Base-by-base conservation (phyloP, 306 rosid genomes). In the Luffa aegyptiaca region DNA sequence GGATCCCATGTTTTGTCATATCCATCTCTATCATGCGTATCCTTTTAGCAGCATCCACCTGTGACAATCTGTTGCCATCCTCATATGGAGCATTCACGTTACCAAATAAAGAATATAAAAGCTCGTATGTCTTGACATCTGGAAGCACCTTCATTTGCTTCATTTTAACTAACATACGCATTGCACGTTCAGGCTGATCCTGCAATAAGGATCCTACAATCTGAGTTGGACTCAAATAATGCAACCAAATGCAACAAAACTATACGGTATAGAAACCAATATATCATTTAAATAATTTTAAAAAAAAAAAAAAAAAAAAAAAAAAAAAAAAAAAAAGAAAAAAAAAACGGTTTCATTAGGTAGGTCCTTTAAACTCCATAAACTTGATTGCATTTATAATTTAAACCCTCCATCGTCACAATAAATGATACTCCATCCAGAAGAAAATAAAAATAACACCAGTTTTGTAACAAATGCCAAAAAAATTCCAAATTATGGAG, bases 181-280 rank as follows among this genome's bases (percentile, higher is more conserved):
- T 73, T 3, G 93, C 97, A 12, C 87, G 90, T 82, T 94, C 98
- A 69, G 94, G 97, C 83, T 85, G 88, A 84, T 90, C 91, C 96
- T 92, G 89, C 85, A 84, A 72, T 81, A 81, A 84, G 46, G 58
- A 80, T 52, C 48, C 82, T 65, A 78, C 20, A 79, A 76, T 33
- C 65, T 18, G 5, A 35, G 65, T 35, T 58, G 12, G 35, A 55
- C 79, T 53, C 56, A 8, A 49, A 45, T 77, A 5, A 9, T 72
- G 17, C 53, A 42, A 69, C 26, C 52, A 41, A 44, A 17, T 72
- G 42, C 57, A 16, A 37, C 11, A 39, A 48, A 17, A 65, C 26
- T n/a, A 63, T 33, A 31, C 14, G 44, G 10, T 44, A 21, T 2
- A 70, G 37, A 70, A 70, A 70, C 56, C 1, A 70, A 70, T 10